These are phyloP conservation scores for Carex cristatella DNA, from an alignment of 176 grass and related monocot genomes.

Conservation along the genomic window DNA sequence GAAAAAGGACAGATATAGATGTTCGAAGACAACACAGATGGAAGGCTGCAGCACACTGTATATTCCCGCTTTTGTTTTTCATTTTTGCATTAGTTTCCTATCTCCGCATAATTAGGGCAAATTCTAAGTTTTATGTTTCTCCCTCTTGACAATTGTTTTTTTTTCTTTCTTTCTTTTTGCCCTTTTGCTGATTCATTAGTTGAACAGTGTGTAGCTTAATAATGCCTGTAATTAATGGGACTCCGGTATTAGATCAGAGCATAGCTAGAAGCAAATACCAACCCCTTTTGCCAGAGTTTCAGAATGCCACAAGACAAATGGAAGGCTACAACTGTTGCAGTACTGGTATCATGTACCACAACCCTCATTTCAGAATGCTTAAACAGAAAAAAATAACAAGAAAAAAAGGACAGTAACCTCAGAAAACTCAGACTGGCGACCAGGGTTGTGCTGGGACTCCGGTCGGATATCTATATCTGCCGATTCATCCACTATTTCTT, in stretches of 20 bases:
- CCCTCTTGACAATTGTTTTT: neutral
- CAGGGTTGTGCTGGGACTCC: conserved; percentile 96
- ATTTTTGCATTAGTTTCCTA: neutral
- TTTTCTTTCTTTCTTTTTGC: neutral
- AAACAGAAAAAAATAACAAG: neutral
- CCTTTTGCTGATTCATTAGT: neutral
- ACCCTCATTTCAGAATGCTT: neutral
- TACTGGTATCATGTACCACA: neutral
- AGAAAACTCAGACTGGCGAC: conserved; percentile 87
- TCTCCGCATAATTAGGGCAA: neutral
- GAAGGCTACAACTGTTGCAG: neutral
- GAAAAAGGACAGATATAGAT: neutral
- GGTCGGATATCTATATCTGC: conserved; percentile 92
- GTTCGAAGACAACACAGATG: neutral
- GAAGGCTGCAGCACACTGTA: neutral
- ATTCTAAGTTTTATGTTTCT: neutral
- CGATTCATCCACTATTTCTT: conserved; percentile 93
- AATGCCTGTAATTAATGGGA: too few relatives aligned
- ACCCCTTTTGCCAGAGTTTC: too few relatives aligned
- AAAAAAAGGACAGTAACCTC: conserved; percentile 41
- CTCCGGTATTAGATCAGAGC: too few relatives aligned
- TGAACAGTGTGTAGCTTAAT: neutral
- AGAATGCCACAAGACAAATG: too few relatives aligned
- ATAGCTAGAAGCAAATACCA: too few relatives aligned
- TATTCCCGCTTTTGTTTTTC: neutral